These are phyloP conservation scores for Geoglossum cookeanum DNA, from an alignment of 2,329 filamentous ascomycete species.

Conservation along the genomic window DNA sequence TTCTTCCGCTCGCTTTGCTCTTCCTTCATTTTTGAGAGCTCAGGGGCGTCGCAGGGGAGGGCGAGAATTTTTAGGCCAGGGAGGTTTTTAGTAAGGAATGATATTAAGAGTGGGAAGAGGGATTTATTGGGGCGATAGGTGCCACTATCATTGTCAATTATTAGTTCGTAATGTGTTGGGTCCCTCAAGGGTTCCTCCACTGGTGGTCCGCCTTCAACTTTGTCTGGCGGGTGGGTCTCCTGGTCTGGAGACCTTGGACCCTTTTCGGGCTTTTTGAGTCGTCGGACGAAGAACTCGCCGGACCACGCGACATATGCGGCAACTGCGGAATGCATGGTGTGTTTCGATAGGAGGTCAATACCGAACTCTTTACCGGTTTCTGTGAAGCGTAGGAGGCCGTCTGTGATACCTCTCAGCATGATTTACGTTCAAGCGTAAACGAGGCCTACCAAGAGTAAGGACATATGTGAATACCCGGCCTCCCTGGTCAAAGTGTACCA, in stretches of 20 bases:
- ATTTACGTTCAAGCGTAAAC: neutral
- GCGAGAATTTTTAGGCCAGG: slow-evolving; percentile 56
- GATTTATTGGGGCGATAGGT: slow-evolving; percentile 78
- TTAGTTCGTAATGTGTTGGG: slow-evolving; percentile 52
- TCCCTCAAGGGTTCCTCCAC: slow-evolving; percentile 28
- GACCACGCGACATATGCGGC: slow-evolving; percentile 80
- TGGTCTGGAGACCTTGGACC: slow-evolving; percentile 9
- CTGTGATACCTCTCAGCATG: slow-evolving; percentile 17
- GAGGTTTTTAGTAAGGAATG: slow-evolving; percentile 53
- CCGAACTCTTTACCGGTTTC: slow-evolving; percentile 93
- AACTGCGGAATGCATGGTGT: slow-evolving; percentile 93
- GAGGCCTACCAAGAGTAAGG: slow-evolving; percentile 38
- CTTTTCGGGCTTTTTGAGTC: slow-evolving; percentile 29
- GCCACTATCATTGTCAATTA: slow-evolving; percentile 90
- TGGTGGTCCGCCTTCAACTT: slow-evolving; percentile 26
- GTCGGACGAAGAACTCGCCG: slow-evolving; percentile 80
- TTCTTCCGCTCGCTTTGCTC: slow-evolving; percentile 60
- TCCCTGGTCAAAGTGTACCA: slow-evolving; percentile 72
- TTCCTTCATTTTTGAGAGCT: slow-evolving; percentile 55
- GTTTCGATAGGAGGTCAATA: slow-evolving; percentile 81
- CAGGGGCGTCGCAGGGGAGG: slow-evolving; percentile 61
- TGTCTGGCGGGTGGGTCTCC: slow-evolving; percentile 15
- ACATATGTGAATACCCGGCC: slow-evolving; percentile 84
- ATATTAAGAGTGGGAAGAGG: slow-evolving; percentile 49
- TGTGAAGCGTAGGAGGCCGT: slow-evolving; percentile 74